phyloP scores from a whole-genome alignment of 345 rosid species.

The Salix koriyanagi region DNA sequence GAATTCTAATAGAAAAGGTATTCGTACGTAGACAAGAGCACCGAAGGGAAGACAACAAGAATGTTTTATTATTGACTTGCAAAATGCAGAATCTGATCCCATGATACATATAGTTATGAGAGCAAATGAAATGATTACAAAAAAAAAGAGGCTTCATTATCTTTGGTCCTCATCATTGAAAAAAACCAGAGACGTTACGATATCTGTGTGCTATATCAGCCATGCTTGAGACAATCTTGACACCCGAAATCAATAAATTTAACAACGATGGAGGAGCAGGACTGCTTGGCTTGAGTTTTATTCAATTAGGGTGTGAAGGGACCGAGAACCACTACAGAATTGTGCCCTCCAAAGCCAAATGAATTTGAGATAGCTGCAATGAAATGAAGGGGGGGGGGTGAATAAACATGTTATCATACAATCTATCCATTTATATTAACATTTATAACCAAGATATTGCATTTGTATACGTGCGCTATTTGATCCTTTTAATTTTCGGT shows the following conservation, averaged over 20 bases:
- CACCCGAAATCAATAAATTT: not conserved
- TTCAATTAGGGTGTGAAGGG: conserved; percentile 36
- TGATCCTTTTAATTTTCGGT: too few relatives aligned
- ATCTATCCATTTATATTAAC: not conserved
- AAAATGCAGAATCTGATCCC: not conserved
- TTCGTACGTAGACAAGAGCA: not conserved
- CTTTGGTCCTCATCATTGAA: not conserved
- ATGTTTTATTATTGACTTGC: not conserved
- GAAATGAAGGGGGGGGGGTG: accelerated
- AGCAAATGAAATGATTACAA: not conserved
- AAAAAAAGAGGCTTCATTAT: not conserved
- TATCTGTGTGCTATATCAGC: not conserved
- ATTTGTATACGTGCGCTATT: too few relatives aligned
- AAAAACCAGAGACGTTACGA: not conserved
- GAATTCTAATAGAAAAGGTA: too few relatives aligned
- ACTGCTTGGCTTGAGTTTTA: not conserved
- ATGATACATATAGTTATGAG: not conserved
- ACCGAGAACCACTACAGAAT: conserved; percentile 62
- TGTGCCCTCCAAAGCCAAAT: conserved; percentile 65
- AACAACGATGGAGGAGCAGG: not conserved
- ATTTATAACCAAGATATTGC: too few relatives aligned
- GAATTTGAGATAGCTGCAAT: conserved; percentile 59
- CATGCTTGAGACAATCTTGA: not conserved
- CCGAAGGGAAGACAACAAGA: not conserved
- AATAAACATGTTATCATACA: not conserved